A percentile compares a stretch with the other conserved stretches of the same genome.
phyloP scores from a whole-genome alignment of 768 basidiomycete species.

The Tephrocybe sp. region DNA sequence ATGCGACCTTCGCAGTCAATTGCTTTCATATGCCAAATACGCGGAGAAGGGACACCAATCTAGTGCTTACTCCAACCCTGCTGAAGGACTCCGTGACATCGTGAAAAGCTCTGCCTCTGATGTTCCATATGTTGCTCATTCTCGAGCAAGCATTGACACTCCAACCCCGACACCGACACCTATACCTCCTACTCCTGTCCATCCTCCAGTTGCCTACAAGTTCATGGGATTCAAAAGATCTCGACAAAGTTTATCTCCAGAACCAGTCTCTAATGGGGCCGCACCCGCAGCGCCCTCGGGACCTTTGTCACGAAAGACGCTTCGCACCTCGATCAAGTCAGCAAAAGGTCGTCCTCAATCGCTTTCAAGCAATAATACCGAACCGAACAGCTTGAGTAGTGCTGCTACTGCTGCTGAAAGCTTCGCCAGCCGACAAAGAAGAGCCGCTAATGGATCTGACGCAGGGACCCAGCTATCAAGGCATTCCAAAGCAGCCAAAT shows the following conservation, averaged over 20 bases:
- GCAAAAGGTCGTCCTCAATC: slow-evolving; percentile 47
- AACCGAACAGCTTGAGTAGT: slow-evolving; percentile 49
- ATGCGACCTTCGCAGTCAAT: slow-evolving; percentile 78
- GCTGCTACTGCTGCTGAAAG: slow-evolving; percentile 37
- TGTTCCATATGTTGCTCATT: slow-evolving; percentile 46
- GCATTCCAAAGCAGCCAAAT: slow-evolving; percentile 17
- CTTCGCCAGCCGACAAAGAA: slow-evolving; percentile 20
- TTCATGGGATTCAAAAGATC: slow-evolving; percentile 67
- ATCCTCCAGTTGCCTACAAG: slow-evolving; percentile 60
- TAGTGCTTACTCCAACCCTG: slow-evolving; percentile 51
- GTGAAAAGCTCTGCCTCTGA: slow-evolving; percentile 55
- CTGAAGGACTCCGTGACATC: slow-evolving; percentile 39
- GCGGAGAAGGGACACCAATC: slow-evolving; percentile 62
- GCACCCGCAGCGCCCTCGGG: slow-evolving; percentile 24
- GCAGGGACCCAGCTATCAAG: slow-evolving; percentile 11
- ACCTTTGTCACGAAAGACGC: slow-evolving; percentile 8
- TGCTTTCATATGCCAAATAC: slow-evolving; percentile 76
- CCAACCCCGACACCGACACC: slow-evolving; percentile 29
- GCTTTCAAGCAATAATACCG: slow-evolving; percentile 50
- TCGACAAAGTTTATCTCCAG: slow-evolving; percentile 51
- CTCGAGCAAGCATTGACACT: slow-evolving; percentile 47
- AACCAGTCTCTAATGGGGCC: slow-evolving; percentile 24
- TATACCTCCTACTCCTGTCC: slow-evolving; percentile 26
- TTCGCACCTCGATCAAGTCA: not conserved
- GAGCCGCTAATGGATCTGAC: slow-evolving; percentile 9